These are phyloP conservation scores for Schwanniomyces sp. DNA, from an alignment of 805 yeast genomes.

Conservation along the genomic window DNA sequence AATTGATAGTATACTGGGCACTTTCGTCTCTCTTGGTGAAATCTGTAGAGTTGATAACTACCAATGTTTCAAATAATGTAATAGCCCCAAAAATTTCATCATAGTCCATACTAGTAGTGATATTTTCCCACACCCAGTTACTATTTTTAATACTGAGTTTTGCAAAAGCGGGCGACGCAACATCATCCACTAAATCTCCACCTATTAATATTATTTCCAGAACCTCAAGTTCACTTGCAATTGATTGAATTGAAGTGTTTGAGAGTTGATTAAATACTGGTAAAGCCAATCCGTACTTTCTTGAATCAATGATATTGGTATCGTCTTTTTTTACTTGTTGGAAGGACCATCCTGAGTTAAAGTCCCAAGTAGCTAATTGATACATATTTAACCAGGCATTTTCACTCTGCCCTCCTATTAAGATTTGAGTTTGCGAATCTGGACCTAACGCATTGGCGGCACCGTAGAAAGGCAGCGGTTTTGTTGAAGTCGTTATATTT, in stretches of 20 bases:
- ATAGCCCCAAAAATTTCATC: constrained; percentile 49
- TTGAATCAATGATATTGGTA: constrained; percentile 44
- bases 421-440: constrained; percentile 45
- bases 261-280: constrained; percentile 47
- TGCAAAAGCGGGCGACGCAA: constrained; percentile 45
- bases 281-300: constrained; percentile 52
- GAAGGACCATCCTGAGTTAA: constrained; percentile 67
- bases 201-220: constrained; percentile 56
- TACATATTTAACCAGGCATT: constrained; percentile 71
- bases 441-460: constrained; percentile 47
- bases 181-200: constrained; percentile 45
- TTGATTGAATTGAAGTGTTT: constrained; percentile 22
- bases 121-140: constrained; percentile 39
- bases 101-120: constrained; percentile 12
- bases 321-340: constrained; percentile 24
- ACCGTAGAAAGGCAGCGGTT: constrained; percentile 58
- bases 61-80: constrained; percentile 49
- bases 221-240: constrained; percentile 32
- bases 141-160: constrained; percentile 32
- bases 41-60: constrained; percentile 35
- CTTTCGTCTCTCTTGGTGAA: constrained; percentile 17
- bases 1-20: constrained; percentile 29
- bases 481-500: constrained; percentile 47
- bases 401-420: constrained; percentile 66
- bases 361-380: constrained; percentile 74